A percentile compares a stretch with the other conserved stretches of the same genome.
These are phyloP conservation scores for Aspergillus conjunctus DNA, from an alignment of 495 filamentous ascomycete species.

Conservation along the genomic window DNA sequence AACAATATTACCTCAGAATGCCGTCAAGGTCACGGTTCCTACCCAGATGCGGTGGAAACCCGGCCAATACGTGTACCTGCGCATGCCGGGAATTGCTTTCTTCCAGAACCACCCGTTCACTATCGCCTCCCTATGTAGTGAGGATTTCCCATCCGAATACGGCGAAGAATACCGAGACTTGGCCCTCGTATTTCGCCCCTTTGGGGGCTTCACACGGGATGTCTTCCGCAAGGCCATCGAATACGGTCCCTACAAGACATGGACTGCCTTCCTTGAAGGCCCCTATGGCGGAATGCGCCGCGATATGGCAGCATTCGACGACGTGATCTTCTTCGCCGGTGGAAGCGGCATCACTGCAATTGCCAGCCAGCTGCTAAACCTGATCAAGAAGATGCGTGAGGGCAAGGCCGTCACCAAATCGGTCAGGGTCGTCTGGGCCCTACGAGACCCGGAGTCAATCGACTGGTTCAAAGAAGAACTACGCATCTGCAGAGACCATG, in stretches of 20 bases:
- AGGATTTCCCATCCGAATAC: constrained; percentile 86
- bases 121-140: constrained; percentile 83
- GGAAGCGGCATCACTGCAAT: constrained; percentile 94
- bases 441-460: constrained; percentile 88
- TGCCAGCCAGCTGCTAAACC: constrained; percentile 82
- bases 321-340: constrained; percentile 87
- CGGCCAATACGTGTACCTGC: constrained; percentile 91
- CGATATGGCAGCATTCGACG: constrained; percentile 89
- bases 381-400: constrained; percentile 93
- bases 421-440: constrained; percentile 87
- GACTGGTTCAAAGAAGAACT: constrained; percentile 98
- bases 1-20: constrained; percentile 84
- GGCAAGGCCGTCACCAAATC: constrained; percentile 89
- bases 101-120: constrained; percentile 97
- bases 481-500: constrained; percentile 81
- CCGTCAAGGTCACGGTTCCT: constrained; percentile 89
- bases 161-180: constrained; percentile 85
- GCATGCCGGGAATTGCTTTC: constrained; percentile 87
- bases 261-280: constrained; percentile 87
- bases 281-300: constrained; percentile 94
- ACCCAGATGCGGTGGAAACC: constrained; percentile 92
- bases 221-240: constrained; percentile 76
- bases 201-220: constrained; percentile 81
- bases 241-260: constrained; percentile 81
- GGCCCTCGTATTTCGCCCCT: constrained; percentile 87